Evolutionary conservation across 148 eudicot species (phyloP), one percentile per base, ranked within the genome.

Genomic region (Euryodendron excelsum): DNA sequence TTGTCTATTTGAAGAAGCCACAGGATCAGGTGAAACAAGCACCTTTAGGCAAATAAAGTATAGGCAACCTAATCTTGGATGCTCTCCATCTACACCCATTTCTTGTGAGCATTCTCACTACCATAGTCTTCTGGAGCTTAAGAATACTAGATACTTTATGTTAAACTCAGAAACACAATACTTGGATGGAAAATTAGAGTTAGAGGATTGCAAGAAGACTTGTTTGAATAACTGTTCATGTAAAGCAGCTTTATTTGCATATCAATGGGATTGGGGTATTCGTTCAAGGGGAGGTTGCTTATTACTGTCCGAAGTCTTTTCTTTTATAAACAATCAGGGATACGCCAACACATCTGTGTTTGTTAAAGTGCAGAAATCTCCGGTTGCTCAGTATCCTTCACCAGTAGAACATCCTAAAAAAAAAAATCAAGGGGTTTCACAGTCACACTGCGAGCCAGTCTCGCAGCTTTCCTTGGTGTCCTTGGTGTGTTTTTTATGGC

Each of bases 51-150:
- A 27, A 67, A 33, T 77, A 12, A 20, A 48, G 47, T 36, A 44
- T 20, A 60, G 76, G 65, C 79, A 73, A 14, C 83, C 83, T 0
- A 62, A 78, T 44, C 79, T 84, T 48, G 86, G 86, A 10, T 84
- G 86, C 47, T 48, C 81, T 37, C 55, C 34, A 28, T 48, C 66
- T 12, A 73, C 63, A 17, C 76, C 78, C 13, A 18, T 80, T 1
- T 58, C 72, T 50, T 84, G 86, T 27, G 31, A 73, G 31, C 37
- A 75, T 20, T 58, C 78, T 4, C 31, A 52, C 5, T 44, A 12
- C 21, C 67, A 12, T 3, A 52, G 4, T 39, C 68, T 84, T 68
- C 5, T 77, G 12, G 79, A 80, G 18, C 76, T 84, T 8, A 39
- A 74, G 44, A 67, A 80, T 25, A 41, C 53, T 1, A 69, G 17